These are phyloP conservation scores for Geosiphon pyriformis DNA, from an alignment of 192 early-diverging fungal genomes.

Conservation along the genomic window DNA sequence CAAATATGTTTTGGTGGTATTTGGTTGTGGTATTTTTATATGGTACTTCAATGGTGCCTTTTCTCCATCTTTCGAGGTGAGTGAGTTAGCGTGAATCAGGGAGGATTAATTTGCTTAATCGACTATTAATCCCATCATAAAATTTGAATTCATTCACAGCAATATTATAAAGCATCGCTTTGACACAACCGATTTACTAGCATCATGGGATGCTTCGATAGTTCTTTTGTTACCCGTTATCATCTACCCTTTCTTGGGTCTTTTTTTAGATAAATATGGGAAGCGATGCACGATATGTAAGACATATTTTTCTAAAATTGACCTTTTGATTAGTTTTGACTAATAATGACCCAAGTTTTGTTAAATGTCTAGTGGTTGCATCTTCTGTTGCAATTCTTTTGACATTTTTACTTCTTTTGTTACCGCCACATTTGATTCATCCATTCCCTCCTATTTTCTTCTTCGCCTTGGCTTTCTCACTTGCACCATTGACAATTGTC, in stretches of 20 bases:
- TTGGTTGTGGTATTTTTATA: constrained; percentile 35
- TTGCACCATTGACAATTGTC: constrained; percentile 37
- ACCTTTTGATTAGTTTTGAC: too few relatives aligned
- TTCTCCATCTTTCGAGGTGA: constrained; percentile 43
- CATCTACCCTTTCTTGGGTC: constrained; percentile 65
- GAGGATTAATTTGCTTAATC: too few relatives aligned
- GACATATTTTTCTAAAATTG: constrained; percentile 4
- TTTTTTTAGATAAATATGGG: constrained; percentile 63
- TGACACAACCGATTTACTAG: constrained; percentile 49
- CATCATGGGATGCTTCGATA: constrained; percentile 61
- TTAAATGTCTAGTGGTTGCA: neutral
- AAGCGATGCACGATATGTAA: constrained; percentile 49
- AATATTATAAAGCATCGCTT: constrained; percentile 73
- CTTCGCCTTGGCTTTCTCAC: constrained; percentile 33
- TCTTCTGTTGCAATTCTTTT: neutral
- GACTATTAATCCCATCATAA: too few relatives aligned
- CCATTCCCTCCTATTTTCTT: constrained; percentile 39
- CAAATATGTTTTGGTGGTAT: constrained; percentile 39
- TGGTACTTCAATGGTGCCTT: constrained; percentile 36
- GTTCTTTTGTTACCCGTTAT: constrained; percentile 64
- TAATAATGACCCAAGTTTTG: neutral
- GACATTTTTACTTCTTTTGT: constrained; percentile 8
- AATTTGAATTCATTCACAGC: too few relatives aligned
- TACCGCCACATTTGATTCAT: constrained; percentile 24
- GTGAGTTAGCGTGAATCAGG: too few relatives aligned